Base-by-base conservation (phyloP, 2,329 filamentous ascomycete genomes). In the Chrysoporthe austroafricana region DNA sequence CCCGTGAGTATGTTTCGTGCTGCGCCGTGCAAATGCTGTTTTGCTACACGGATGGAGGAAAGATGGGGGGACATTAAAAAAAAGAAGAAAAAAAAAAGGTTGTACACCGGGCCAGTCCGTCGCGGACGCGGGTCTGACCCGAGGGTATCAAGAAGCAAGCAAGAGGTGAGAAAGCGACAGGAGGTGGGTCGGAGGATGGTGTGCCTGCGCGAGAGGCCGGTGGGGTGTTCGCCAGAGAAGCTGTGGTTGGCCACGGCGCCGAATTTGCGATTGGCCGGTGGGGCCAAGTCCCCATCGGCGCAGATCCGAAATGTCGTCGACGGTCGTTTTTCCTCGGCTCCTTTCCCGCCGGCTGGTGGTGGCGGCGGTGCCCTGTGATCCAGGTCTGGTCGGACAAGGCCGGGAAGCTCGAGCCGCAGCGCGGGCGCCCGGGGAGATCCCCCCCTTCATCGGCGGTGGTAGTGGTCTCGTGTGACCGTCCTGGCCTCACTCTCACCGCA, bases 401-500 rank as follows among this genome's bases (percentile, higher is more conserved):
- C 52, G 18, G 32, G 16, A 39, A 39, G 16, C 14, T 39, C 57
- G 36, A 44, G 21, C 13, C 5, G n/a, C 3, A 42, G 32, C 32
- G 34, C 54, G 11, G 32, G 16, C 54, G 34, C 14, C 5, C 32
- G 54, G 9, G 18, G 39, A 16, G 34, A 57, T 57, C 6, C 54
- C 21, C 18, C 54, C 2, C 5, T 57, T 34, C 54, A 6, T 13
- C 39, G 50, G 21, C 14, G n/a, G 50, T 32, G 43, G 4, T 26
- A 3, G 8, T 26, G 8, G 21, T 39, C 5, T 21, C 18, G 39
- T 59, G 11, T 43, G 44, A 21, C 54, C 54, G 54, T 34, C 26
- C 18, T 5, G 14, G 36, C 56, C 1, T 11, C 18, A 4, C n/a
- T 8, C 6, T 76, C 75, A 81, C 70, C 81, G 76, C 54, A 78